phyloP scores from a whole-genome alignment of 345 rosid genomes.

The Eucalyptus microcorys region DNA sequence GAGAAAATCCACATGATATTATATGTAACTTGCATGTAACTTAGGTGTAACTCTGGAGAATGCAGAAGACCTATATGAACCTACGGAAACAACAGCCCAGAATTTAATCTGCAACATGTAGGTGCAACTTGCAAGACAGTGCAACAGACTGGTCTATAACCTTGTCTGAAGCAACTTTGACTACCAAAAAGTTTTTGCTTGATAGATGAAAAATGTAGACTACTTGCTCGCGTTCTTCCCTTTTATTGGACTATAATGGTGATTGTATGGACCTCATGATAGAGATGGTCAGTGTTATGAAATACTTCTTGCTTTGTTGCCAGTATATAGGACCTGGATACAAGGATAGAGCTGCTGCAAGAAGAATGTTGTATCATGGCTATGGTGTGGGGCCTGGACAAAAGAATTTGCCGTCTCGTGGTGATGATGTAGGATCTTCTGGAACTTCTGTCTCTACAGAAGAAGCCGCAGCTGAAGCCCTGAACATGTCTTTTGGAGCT shows the following conservation, averaged over 20 bases:
- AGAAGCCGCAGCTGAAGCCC: conserved; percentile 61
- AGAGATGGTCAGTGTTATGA: neutral
- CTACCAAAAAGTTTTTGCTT: neutral
- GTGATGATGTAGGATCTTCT: conserved; percentile 8
- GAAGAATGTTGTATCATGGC: conserved; percentile 75
- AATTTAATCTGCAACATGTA: neutral
- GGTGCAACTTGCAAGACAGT: neutral
- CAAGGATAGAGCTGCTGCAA: conserved; percentile 89
- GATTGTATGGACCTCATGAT: neutral
- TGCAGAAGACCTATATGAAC: neutral
- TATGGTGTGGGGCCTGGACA: conserved; percentile 85
- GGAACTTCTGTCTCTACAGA: conserved; percentile 17
- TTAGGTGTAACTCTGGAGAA: neutral
- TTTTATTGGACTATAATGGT: neutral
- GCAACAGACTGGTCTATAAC: neutral
- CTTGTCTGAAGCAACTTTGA: neutral
- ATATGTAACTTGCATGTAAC: neutral
- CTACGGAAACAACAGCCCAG: neutral
- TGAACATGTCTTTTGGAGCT: conserved; percentile 56
- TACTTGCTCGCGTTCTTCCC: neutral
- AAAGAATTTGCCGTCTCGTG: conserved; percentile 16
- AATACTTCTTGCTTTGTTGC: neutral
- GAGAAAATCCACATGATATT: neutral
- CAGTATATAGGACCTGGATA: conserved; percentile 34
- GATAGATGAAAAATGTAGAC: neutral